phyloP scores from a whole-genome alignment of 768 basidiomycete genomes.

The Xanthoconium purpureum region DNA sequence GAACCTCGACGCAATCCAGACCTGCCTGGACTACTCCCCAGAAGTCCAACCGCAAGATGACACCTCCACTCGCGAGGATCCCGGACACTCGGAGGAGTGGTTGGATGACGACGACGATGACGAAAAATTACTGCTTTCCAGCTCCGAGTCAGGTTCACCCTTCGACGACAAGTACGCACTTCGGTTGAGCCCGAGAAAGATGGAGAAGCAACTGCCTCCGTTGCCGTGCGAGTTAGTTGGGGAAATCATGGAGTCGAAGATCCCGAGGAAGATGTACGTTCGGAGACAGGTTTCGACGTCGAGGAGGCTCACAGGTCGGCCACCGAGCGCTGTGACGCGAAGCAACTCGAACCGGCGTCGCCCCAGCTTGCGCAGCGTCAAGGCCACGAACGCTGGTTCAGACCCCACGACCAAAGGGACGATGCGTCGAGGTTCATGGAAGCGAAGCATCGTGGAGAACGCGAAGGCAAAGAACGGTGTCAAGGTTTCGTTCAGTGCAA shows the following conservation, averaged over 20 bases:
- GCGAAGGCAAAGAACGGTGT: slow-evolving; percentile 6
- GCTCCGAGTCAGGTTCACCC: slow-evolving; percentile 1
- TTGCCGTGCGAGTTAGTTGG: slow-evolving; percentile 1
- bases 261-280: slow-evolving; percentile 19
- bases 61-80: slow-evolving; percentile 3
- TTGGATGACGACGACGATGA: slow-evolving; percentile 29
- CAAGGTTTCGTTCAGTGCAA: slow-evolving; percentile 7
- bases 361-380: slow-evolving; percentile 15
- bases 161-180: slow-evolving; percentile 26
- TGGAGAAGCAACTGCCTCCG: slow-evolving; percentile 17
- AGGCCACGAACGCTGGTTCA: slow-evolving; percentile 1
- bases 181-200: neutral
- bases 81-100: slow-evolving; percentile 16
- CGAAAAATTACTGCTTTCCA: slow-evolving; percentile 17
- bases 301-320: slow-evolving; percentile 5
- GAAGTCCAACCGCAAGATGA: neutral
- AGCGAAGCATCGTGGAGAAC: slow-evolving; percentile 22
- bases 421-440: slow-evolving; percentile 28
- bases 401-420: slow-evolving; percentile 16
- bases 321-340: slow-evolving; percentile 1
- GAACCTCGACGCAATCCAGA: slow-evolving; percentile 25
- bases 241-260: slow-evolving; percentile 15
- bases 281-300: slow-evolving; percentile 16
- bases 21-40: slow-evolving; percentile 23
- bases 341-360: slow-evolving; percentile 12